phyloP scores from a whole-genome alignment of 768 basidiomycete species.

The Lentinula edodes region DNA sequence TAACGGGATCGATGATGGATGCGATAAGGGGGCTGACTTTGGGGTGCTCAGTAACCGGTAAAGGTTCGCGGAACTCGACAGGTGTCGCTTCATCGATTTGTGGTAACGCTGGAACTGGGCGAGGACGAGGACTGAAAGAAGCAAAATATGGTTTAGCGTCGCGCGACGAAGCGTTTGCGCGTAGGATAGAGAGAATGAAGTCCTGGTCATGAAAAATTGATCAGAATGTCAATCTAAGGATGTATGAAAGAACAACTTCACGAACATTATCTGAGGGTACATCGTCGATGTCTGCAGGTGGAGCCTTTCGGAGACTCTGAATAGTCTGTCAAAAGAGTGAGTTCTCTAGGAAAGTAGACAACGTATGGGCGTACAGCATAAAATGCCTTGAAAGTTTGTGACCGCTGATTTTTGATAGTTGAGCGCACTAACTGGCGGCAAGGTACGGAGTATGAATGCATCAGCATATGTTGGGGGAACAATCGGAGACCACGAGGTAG shows the following conservation, averaged over 20 bases:
- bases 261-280: constrained; percentile 46
- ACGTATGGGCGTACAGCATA: constrained; percentile 43
- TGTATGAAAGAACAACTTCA: constrained; percentile 7
- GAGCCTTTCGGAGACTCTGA: constrained; percentile 27
- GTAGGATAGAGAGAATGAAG: constrained; percentile 91
- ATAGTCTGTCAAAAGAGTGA: constrained; percentile 31
- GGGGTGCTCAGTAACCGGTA: constrained; percentile 14
- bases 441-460: constrained; percentile 31
- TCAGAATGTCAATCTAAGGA: neutral
- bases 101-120: constrained; percentile 17
- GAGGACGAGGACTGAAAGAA: constrained; percentile 71
- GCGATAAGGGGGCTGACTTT: constrained; percentile 54
- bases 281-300: constrained; percentile 31
- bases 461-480: constrained; percentile 14
- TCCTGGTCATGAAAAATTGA: constrained; percentile 48
- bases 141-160: constrained; percentile 89
- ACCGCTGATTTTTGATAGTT: constrained; percentile 28
- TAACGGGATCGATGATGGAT: constrained; percentile 80
- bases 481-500: neutral
- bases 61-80: constrained; percentile 17
- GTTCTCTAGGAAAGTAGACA: neutral
- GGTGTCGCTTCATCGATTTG: constrained; percentile 28
- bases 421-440: constrained; percentile 26
- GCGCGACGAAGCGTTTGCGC: constrained; percentile 85
- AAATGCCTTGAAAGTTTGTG: constrained; percentile 42